These are phyloP conservation scores for Kwoniella dejecticola DNA, from an alignment of 768 basidiomycete genomes.

Conservation along the genomic window DNA sequence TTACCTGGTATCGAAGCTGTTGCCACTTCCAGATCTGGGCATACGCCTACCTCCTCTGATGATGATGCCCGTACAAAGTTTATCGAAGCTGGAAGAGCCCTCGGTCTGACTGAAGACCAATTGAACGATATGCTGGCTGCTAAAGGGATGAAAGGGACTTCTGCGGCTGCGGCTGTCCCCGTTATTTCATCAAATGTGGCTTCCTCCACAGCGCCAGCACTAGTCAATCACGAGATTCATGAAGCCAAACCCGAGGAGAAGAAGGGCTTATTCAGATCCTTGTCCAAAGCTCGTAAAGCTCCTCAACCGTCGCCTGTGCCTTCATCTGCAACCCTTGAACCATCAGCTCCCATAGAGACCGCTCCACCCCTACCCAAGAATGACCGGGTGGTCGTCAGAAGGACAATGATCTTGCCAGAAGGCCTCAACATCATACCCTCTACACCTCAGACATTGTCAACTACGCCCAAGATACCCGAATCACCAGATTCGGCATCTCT, in stretches of 20 bases:
- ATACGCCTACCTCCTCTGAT: conserved; percentile 14
- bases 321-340: background rate
- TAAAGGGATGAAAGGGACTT: conserved; percentile 22
- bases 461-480: conserved; percentile 4
- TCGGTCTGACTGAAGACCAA: conserved; percentile 37
- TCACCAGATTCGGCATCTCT: conserved; percentile 9
- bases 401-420: conserved; percentile 29
- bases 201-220: conserved; percentile 5
- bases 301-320: conserved; percentile 20
- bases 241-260: conserved; percentile 9
- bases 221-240: background rate
- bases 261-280: conserved; percentile 38
- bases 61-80: conserved; percentile 39
- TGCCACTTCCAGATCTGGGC: background rate
- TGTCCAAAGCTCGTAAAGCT: conserved; percentile 34
- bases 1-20: background rate
- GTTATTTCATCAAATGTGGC: background rate
- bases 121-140: conserved; percentile 39
- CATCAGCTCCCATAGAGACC: conserved; percentile 7
- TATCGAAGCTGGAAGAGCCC: conserved; percentile 38
- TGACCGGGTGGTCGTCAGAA: conserved; percentile 19
- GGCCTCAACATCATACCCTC: conserved; percentile 21
- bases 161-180: background rate
- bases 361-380: background rate
- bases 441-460: conserved; percentile 3